Percentiles rank a stretch among this genome's conserved stretches.
phyloP scores from a whole-genome alignment of 306 rosid genomes.

The Purshia tridentata region DNA sequence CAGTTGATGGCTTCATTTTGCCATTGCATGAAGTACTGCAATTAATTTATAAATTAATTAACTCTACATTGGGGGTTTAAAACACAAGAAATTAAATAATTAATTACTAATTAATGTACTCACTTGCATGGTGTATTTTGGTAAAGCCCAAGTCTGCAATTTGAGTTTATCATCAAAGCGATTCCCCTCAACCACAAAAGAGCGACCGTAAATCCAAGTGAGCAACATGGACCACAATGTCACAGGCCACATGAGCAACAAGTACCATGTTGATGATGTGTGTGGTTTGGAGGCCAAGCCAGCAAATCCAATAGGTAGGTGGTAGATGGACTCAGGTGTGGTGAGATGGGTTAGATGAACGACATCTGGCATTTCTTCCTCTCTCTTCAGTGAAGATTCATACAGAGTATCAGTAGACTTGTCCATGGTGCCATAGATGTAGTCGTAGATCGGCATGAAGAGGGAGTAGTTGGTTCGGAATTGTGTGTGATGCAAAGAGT shows the following conservation, averaged over 20 bases:
- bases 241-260: conserved; percentile 37
- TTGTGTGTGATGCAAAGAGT: conserved; percentile 47
- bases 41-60: not conserved
- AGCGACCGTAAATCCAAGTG: conserved; percentile 23
- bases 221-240: conserved; percentile 32
- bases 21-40: conserved; percentile 30
- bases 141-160: conserved; percentile 41
- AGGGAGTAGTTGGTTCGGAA: conserved; percentile 45
- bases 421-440: conserved; percentile 37
- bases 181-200: conserved; percentile 34
- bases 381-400: conserved; percentile 21
- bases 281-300: conserved; percentile 36
- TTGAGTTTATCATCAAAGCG: conserved; percentile 22
- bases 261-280: conserved; percentile 29
- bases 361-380: conserved; percentile 35
- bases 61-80: too few species aligned
- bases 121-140: conserved; percentile 33
- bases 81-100: too few species aligned
- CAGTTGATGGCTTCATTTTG: conserved; percentile 32
- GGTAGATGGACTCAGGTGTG: conserved; percentile 36
- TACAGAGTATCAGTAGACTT: conserved; percentile 19
- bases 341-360: conserved; percentile 42
- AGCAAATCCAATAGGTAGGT: conserved; percentile 36
- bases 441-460: conserved; percentile 41
- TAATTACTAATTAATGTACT: not conserved